Base-by-base conservation (phyloP, 352 stramenopile genomes). In the Pythium insidiosum region DNA sequence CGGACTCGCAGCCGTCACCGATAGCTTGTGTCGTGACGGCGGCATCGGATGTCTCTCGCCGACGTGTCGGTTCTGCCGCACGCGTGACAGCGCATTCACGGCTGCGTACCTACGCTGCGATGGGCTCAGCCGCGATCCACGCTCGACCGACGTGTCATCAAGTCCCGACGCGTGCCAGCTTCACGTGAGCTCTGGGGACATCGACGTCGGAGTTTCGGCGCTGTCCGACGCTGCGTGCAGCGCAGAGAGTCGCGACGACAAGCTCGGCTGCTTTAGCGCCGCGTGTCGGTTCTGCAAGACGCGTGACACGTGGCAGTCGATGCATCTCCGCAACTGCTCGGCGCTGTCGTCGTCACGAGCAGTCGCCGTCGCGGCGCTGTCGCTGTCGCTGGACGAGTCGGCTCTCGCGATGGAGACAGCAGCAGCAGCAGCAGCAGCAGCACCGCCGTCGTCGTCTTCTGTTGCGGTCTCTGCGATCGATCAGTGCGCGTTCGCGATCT, bases 241-340 rank as follows among this genome's bases (percentile, higher is more conserved):
- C 2, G 10, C 13, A 11, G 11, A 12, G 2, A 57, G 56, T n/a
- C 51, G 51, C 4, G 30, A n/a, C n/a, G n/a, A n/a, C n/a, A n/a
- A n/a, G n/a, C n/a, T 63, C 13, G 56, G 60, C 4, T 69, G 56
- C 28, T 51, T 69, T 19, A 55, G 42, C 1, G 48, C 47, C 29
- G 22, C 36, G 1, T 69, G 56, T 25, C 56, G 56, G 4, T 69
- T 53, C 53, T 69, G 60, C 48, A 63, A 50, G 43, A 51, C 22
- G 23, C 34, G 47, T 15, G 29, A 24, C 38, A 59, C 52, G 9
- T 2, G 7, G 7, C 47, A 38, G 35, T 66, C 30, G 4, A 43
- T 12, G 11, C 50, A 55, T 24, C 34, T 44, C 35, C 21, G 23
- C 23, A 41, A 38, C 42, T 65, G 51, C 38, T 29, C 50, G 9